phyloP scores from a whole-genome alignment of 345 rosid genomes.

The Salix arbutifolia region DNA sequence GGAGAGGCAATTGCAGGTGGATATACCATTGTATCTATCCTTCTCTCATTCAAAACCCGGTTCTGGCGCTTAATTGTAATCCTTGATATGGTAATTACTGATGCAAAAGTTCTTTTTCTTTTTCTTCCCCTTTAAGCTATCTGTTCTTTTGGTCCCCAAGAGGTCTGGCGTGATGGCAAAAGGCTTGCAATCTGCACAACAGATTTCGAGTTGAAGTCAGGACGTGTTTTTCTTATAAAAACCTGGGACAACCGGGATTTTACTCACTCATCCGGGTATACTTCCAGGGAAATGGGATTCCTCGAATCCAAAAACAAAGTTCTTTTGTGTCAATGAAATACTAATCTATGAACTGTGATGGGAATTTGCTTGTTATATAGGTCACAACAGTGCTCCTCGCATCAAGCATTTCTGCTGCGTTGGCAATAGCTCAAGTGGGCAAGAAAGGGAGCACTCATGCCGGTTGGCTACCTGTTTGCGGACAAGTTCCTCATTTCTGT shows the following conservation, averaged over 20 bases:
- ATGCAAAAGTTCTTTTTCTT: neutral
- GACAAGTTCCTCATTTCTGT: conserved; percentile 45
- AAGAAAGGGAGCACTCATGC: conserved; percentile 54
- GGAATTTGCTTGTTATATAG: conserved; percentile 10
- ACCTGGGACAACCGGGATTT: rapidly evolving
- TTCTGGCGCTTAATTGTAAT: conserved; percentile 30
- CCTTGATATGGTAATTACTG: conserved; percentile 37
- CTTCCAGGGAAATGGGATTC: too few species aligned
- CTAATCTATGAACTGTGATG: neutral
- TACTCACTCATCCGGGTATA: too few species aligned
- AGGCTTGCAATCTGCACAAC: rapidly evolving
- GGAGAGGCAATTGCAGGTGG: conserved; percentile 48
- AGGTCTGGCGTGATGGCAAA: too few species aligned
- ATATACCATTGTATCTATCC: conserved; percentile 28
- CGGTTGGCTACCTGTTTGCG: conserved; percentile 61
- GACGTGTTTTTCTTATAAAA: too few species aligned
- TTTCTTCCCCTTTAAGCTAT: neutral
- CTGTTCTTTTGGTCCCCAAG: too few species aligned
- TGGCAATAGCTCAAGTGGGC: conserved; percentile 56
- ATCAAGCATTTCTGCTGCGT: conserved; percentile 54
- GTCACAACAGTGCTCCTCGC: conserved; percentile 28
- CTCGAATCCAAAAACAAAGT: too few species aligned
- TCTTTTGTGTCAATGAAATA: neutral
- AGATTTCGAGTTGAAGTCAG: too few species aligned
- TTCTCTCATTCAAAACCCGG: conserved; percentile 24